Evolutionary conservation across 2,329 filamentous ascomycete species (phyloP).

Genomic region (Exophiala phaeomuriformis): DNA sequence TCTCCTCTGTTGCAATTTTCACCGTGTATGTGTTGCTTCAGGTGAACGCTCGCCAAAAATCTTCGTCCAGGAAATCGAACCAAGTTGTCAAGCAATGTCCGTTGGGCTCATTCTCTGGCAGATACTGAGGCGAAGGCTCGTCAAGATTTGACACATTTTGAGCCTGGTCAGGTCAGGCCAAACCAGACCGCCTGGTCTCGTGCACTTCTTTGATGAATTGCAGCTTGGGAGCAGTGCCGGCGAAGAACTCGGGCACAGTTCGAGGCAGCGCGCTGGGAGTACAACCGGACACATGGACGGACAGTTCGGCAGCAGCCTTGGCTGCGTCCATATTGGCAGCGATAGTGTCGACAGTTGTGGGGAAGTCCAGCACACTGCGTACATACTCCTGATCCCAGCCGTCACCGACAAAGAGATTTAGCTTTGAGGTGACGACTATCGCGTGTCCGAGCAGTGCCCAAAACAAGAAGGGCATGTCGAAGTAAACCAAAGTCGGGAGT

Average conservation of each 20-base stretch:
- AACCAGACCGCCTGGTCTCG: not conserved
- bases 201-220: not conserved
- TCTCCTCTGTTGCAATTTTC: too few relatives aligned
- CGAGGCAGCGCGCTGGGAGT: not conserved
- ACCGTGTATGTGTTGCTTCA: not conserved
- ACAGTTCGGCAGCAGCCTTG: not conserved
- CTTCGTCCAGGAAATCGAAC: constrained; percentile 1
- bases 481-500: constrained; percentile 40
- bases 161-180: not conserved
- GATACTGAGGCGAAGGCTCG: not conserved
- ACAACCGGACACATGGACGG: not conserved
- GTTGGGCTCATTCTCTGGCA: not conserved
- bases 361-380: constrained; percentile 24
- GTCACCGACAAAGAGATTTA: constrained; percentile 25
- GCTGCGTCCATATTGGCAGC: constrained; percentile 12
- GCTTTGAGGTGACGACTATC: constrained; percentile 27
- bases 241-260: not conserved
- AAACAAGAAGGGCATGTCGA: constrained; percentile 42
- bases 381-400: constrained; percentile 29
- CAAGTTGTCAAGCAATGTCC: not conserved
- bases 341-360: constrained; percentile 20
- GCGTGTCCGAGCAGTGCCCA: constrained; percentile 46
- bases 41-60: not conserved
- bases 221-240: not conserved
- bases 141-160: not conserved